These are phyloP conservation scores for Coffea eugenioides DNA, from an alignment of 257 asterid genomes.

Conservation along the genomic window DNA sequence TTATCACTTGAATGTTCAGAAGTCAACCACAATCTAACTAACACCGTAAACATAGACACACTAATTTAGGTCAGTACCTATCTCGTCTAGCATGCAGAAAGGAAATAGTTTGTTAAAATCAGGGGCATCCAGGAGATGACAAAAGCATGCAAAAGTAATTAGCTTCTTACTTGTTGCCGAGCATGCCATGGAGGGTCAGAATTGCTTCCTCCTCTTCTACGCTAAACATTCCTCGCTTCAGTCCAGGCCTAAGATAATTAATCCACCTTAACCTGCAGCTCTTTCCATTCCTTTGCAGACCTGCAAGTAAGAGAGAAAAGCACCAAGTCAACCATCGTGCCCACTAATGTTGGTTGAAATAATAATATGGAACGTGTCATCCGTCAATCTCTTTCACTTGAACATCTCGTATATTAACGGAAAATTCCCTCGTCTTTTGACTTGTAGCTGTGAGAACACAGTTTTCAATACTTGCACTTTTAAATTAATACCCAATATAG, in stretches of 20 bases:
- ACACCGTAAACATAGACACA: neutral
- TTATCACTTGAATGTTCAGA: neutral
- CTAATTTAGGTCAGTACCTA: neutral
- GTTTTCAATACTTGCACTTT: neutral
- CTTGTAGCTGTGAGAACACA: neutral
- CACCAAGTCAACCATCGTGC: slow-evolving; percentile 12
- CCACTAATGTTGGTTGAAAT: neutral
- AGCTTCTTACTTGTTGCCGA: slow-evolving; percentile 87
- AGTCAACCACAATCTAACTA: slow-evolving; percentile 10
- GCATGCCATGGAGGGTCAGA: slow-evolving; percentile 57
- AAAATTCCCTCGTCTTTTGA: neutral
- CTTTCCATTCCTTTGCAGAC: slow-evolving; percentile 83
- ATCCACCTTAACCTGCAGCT: slow-evolving; percentile 92
- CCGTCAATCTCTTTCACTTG: slow-evolving; percentile 5
- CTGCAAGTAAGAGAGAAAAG: slow-evolving; percentile 28
- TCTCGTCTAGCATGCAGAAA: neutral
- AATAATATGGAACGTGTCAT: slow-evolving; percentile 7
- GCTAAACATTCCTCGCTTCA: slow-evolving; percentile 67
- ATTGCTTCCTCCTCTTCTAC: slow-evolving; percentile 57
- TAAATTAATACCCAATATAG: neutral
- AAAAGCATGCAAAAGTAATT: neutral
- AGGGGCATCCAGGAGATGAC: neutral
- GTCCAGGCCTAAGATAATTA: slow-evolving; percentile 78
- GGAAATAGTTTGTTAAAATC: neutral
- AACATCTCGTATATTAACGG: neutral